A percentile compares a stretch with the other conserved stretches of the same genome.
Evolutionary conservation across 257 asterid species (phyloP).

Genomic region (Gentiana straminea): DNA sequence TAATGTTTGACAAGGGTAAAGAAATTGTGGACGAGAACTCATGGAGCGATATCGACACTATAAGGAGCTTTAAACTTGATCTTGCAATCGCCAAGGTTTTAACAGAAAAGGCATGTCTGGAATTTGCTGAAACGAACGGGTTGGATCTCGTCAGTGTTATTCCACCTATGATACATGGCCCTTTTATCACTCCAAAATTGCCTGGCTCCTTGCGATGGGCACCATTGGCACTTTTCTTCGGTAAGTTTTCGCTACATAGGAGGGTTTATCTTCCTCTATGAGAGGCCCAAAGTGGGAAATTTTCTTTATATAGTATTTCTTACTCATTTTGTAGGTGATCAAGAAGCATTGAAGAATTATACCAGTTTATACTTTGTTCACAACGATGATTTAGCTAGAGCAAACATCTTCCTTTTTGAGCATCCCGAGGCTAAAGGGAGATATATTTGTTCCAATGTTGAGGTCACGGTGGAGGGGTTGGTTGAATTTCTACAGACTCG

Average conservation of each 20-base stretch:
- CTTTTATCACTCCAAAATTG: conserved; percentile 35
- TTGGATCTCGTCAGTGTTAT: conserved; percentile 34
- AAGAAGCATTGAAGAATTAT: conserved; percentile 7
- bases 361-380: conserved; percentile 19
- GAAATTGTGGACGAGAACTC: conserved; percentile 21
- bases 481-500: conserved; percentile 18
- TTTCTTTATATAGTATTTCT: not conserved
- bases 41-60: conserved; percentile 31
- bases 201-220: conserved; percentile 28
- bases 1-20: not conserved
- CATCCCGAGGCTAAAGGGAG: conserved; percentile 32
- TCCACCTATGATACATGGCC: conserved; percentile 50
- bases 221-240: conserved; percentile 30
- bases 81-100: conserved; percentile 35
- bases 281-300: no score
- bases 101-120: conserved; percentile 40
- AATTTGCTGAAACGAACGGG: conserved; percentile 33
- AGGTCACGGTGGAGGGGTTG: conserved; percentile 20
- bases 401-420: conserved; percentile 31
- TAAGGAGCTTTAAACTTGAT: conserved; percentile 1
- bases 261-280: no score
- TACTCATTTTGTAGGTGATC: conserved; percentile 14
- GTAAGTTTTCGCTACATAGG: conserved; percentile 7
- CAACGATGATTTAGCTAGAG: conserved; percentile 32
- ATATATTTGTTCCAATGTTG: conserved; percentile 36